phyloP scores from a whole-genome alignment of 371 early-diverging fungal genomes.

The Conidiobolus coronatus region DNA sequence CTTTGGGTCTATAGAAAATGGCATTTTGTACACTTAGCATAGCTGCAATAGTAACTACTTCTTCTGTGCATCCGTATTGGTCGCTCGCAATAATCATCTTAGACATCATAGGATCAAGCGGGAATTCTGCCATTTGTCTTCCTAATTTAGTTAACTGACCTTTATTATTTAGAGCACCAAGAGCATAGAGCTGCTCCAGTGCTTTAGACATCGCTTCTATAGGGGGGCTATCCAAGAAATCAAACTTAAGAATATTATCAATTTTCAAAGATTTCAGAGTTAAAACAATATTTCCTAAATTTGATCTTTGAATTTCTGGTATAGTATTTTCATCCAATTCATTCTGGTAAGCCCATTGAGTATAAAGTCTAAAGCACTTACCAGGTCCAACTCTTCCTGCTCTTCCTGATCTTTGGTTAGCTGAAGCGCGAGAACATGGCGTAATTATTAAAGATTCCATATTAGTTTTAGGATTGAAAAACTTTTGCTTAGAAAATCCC shows the following conservation, averaged over 20 bases:
- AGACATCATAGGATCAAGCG: conserved; percentile 88
- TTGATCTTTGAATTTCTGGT: conserved; percentile 93
- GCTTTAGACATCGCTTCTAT: conserved; percentile 81
- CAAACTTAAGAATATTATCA: conserved; percentile 87
- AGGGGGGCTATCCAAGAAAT: conserved; percentile 95
- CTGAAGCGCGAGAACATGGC: conserved; percentile 86
- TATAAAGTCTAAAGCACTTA: conserved; percentile 95
- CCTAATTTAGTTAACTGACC: conserved; percentile 93
- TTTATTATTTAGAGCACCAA: conserved; percentile 84
- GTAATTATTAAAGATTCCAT: conserved; percentile 91
- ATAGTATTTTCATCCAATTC: conserved; percentile 83
- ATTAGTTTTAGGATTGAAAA: conserved; percentile 78
- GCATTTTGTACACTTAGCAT: conserved; percentile 87
- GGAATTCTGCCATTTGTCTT: conserved; percentile 95
- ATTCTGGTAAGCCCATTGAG: conserved; percentile 79
- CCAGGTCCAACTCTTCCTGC: conserved; percentile 96
- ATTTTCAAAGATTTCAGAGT: conserved; percentile 85
- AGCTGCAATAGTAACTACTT: conserved; percentile 59
- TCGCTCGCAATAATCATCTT: conserved; percentile 81
- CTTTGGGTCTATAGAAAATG: conserved; percentile 83
- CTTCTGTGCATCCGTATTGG: conserved; percentile 81
- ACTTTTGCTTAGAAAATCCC: conserved; percentile 91
- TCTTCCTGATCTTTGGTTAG: conserved; percentile 94
- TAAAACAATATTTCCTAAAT: conserved; percentile 76
- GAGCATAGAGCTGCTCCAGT: conserved; percentile 79